Conservation (phyloP, 176 grass and related monocot species). For the Paspalum notatum region DNA sequence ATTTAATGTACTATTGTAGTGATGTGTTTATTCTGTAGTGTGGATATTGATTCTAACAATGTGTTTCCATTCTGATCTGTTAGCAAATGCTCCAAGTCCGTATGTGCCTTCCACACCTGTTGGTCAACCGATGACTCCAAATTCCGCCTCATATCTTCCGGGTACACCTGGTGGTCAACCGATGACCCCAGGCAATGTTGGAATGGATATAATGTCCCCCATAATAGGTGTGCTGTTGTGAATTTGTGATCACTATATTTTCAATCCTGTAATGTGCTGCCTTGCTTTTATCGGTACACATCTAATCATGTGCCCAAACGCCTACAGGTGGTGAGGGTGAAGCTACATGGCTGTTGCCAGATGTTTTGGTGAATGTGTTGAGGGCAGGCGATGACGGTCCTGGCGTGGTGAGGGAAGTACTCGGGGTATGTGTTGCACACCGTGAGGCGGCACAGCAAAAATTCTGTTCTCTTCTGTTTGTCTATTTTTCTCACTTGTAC, state of each 20-base stretch:
- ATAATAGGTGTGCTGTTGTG: slow-evolving; percentile 60
- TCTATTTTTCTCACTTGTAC: not conserved
- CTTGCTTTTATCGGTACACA: not conserved
- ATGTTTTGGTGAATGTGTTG: slow-evolving; percentile 74
- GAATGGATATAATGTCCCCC: slow-evolving; percentile 96
- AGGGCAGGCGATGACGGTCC: slow-evolving; percentile 65
- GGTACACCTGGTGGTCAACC: slow-evolving; percentile 98
- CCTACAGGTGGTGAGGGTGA: slow-evolving; percentile 83
- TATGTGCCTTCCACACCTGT: slow-evolving; percentile 91
- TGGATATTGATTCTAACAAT: slow-evolving; percentile 28
- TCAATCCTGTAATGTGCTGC: slow-evolving; percentile 21
- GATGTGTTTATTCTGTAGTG: not conserved
- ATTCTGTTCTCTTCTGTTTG: not conserved
- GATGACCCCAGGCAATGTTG: slow-evolving; percentile 97
- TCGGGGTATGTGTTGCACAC: slow-evolving; percentile 54
- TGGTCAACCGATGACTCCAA: slow-evolving; percentile 96
- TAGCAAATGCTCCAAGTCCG: slow-evolving; percentile 94
- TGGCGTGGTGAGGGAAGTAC: slow-evolving; percentile 78
- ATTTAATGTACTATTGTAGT: slow-evolving; percentile 9
- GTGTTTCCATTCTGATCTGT: slow-evolving; percentile 18
- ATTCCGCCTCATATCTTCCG: slow-evolving; percentile 87
- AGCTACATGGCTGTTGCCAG: slow-evolving; percentile 65
- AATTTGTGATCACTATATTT: slow-evolving; percentile 3
- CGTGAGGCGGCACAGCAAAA: not conserved
- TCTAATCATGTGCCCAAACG: slow-evolving; percentile 25